These are phyloP conservation scores for Capsicum rhomboideum DNA, from an alignment of 257 asterid species.

Conservation along the genomic window DNA sequence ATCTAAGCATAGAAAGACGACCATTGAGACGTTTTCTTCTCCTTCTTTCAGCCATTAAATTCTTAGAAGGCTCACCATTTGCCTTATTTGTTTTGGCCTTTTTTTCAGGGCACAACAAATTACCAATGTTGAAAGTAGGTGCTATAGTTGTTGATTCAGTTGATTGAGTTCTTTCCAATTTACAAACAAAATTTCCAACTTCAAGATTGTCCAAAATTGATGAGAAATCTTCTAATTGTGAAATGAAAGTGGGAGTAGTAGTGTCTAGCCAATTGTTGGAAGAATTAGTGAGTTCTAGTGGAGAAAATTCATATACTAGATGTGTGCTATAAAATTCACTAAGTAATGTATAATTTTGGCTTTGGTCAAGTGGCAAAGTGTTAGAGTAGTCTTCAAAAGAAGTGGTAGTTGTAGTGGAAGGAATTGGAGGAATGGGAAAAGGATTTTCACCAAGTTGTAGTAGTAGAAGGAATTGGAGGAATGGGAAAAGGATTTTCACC, in stretches of 20 bases:
- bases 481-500: neutral
- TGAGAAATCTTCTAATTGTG: conserved; percentile 9
- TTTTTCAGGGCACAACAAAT: conserved; percentile 3
- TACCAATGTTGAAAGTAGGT: conserved; percentile 20
- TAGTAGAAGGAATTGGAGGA: neutral
- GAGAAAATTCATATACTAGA: conserved; percentile 22
- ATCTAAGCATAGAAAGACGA: conserved; percentile 77
- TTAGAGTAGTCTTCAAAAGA: conserved; percentile 5
- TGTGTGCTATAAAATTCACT: conserved; percentile 6
- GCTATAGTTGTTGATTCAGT: neutral
- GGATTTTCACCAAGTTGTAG: neutral
- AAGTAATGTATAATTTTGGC: neutral
- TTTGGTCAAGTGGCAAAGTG: conserved; percentile 14
- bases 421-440: neutral
- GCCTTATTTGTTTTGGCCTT: conserved; percentile 27
- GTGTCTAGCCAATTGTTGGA: conserved; percentile 12
- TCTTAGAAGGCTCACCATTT: conserved; percentile 64
- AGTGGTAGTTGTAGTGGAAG: neutral
- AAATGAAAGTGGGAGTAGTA: neutral
- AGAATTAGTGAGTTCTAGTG: conserved; percentile 25
- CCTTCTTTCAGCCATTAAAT: conserved; percentile 80
- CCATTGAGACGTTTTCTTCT: conserved; percentile 70
- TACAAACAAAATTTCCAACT: conserved; percentile 11
- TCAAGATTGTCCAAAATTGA: neutral
- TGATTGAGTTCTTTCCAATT: conserved; percentile 17